A percentile compares a stretch with the other conserved stretches of the same genome.
Conservation (phyloP, 768 basidiomycete genomes). For the Agaricus bisporus region DNA sequence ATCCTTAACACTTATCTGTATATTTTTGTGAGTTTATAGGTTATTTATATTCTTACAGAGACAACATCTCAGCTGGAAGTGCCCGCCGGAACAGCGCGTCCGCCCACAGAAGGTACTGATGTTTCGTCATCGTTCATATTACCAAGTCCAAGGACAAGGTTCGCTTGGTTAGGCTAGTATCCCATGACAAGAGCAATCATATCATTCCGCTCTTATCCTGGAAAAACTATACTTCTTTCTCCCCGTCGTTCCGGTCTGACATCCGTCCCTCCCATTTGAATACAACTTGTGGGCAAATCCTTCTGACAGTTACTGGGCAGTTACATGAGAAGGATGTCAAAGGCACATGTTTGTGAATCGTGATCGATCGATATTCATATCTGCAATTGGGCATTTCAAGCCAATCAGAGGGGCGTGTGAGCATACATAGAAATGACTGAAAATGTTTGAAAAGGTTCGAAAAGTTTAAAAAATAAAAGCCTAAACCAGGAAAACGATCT, state of each 20-base stretch:
- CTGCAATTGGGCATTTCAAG: too few relatives aligned
- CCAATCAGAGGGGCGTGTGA: too few relatives aligned
- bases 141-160: background rate
- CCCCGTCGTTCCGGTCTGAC: background rate
- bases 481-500: too few relatives aligned
- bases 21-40: background rate
- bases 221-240: background rate
- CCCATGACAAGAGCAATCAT: background rate
- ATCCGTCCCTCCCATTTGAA: background rate
- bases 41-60: background rate
- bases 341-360: too few relatives aligned
- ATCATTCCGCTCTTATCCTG: background rate
- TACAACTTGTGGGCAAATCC: background rate
- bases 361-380: too few relatives aligned
- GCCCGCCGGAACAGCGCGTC: background rate
- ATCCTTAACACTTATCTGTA: slow-evolving; percentile 6
- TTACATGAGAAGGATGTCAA: too few relatives aligned
- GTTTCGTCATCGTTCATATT: background rate
- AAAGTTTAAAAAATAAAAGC: too few relatives aligned
- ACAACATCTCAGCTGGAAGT: background rate
- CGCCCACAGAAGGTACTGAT: too few relatives aligned
- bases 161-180: background rate
- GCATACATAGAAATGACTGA: too few relatives aligned
- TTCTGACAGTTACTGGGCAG: background rate
- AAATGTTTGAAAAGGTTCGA: too few relatives aligned